phyloP scores from a whole-genome alignment of 1,284 basidiomycete genomes.

The Dichomitus squalens region DNA sequence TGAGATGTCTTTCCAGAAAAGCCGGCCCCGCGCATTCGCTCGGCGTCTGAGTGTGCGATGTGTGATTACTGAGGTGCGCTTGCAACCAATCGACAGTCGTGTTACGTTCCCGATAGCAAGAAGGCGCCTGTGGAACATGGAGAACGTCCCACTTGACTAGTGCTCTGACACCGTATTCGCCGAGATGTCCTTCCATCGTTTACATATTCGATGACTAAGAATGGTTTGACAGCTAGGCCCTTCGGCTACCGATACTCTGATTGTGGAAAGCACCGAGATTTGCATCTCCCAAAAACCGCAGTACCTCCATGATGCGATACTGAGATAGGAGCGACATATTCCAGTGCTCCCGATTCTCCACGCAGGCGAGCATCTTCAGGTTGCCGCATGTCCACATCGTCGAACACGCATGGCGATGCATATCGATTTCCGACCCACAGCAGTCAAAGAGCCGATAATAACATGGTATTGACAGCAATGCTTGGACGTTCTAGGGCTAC shows the following conservation, averaged over 20 bases:
- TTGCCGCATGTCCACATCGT: too few species aligned
- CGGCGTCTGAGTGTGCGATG: neutral
- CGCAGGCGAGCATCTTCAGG: neutral
- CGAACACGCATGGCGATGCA: neutral
- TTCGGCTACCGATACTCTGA: neutral
- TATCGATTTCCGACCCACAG: neutral
- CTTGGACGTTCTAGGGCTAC: slow-evolving; percentile 13
- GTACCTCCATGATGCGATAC: neutral
- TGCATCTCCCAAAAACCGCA: neutral
- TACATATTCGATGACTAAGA: too few species aligned
- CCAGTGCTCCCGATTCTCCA: neutral
- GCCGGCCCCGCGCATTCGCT: too few species aligned
- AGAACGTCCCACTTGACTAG: neutral
- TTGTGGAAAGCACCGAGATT: neutral
- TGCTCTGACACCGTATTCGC: neutral
- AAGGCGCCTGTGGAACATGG: neutral
- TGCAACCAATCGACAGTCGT: neutral
- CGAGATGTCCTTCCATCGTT: neutral
- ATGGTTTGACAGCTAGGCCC: neutral
- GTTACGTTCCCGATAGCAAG: neutral
- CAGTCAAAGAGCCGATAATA: neutral
- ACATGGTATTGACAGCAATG: slow-evolving; percentile 3
- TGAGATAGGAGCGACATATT: neutral
- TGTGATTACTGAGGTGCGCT: neutral
- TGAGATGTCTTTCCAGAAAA: neutral